Evolutionary conservation across 805 yeast genomes (phyloP), one percentile per base, ranked within the genome.

Genomic region (Kregervanrija delftensis): DNA sequence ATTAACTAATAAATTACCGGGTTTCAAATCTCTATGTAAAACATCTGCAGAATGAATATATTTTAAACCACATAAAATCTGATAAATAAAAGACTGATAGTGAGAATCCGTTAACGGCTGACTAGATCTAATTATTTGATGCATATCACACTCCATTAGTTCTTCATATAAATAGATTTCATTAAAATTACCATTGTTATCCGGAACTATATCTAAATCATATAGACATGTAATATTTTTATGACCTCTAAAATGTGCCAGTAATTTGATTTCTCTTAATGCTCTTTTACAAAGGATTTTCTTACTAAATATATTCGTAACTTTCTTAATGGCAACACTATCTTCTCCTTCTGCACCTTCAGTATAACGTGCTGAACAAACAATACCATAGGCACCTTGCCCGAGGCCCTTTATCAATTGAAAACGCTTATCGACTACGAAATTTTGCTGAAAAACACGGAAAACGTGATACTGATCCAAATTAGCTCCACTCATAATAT

Each of bases 91-190:
- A 50, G 87, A 81, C 67, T 93, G 99, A 64, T 86, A 90, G 64
- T 93, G 99, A 31, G 90, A 87, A 61, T 93, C 98, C 1, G 96
- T 87, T 52, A 93, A 71, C 0, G 95, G 86, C 64, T 93, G 98
- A 15, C 90, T 91, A 10, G 96, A 86, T 54, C 95, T 76, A 50
- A 93, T 91, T 57, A 93, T 93, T 64, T 91, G 98, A 65, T 91
- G 96, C 88, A 93, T 83, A 64, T 93, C 99, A 66, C 98, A 91
- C 64, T 91, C 98, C 98, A 93, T 93, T 56, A 91, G 71, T 65
- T 91, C 99, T 64, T 93, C 99, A 59, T 93, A 93, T 8, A 93
- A 71, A 54, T 93, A 93, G 11, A 93, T 74, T 57, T 95, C 99
- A 64, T 90, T 89, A 70, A 91, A 91, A 43, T 78, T 77, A 3